Base-by-base conservation (phyloP, 78 protist species). In the Dictyostelium purpureum region DNA sequence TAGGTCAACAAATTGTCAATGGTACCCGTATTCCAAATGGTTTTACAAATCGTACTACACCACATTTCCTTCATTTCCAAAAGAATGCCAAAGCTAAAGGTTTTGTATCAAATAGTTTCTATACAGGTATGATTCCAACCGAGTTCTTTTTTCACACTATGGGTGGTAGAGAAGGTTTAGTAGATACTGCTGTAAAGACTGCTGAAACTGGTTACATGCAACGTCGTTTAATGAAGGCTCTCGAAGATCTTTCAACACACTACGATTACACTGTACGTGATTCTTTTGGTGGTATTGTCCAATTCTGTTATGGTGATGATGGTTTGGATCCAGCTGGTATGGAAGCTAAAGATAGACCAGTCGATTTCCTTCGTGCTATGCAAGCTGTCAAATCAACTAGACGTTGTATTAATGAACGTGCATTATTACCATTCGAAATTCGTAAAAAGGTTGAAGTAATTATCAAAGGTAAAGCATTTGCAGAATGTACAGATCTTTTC, bases 61-160 rank as follows among this genome's bases (percentile, higher is more conserved):
- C 99, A 1, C 99, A 99, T 89, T 99, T 99, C 94, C 76, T 45
- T 37, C 26, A 80, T 43, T 37, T 73, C 19, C 19, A 67, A 88
- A 49, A 57, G 24, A 73, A 33, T 11, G 99, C 99, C 19, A 70
- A 76, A 4, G 98, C 99, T 49, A 97, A 97, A 88, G 99, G 99
- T 43, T 99, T 99, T 71, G 99, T 99, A 9, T 90, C 89, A 18
- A 98, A 98, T 94, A 87, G 97, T 47, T 99, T 99, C 96, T 99
- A 70, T 96, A 87, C 99, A 0, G 99, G 99, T 35, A 88, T 99
- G 59, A 57, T 71, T 14, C 97, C 99, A 28, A 89, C 98, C 0
- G 99, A 99, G 96, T 98, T 98, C 94, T 99, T 99, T 97, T 98
- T 99, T 95, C 99, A 99, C 95, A 98, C 99, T 21, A 99, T 99